Evolutionary conservation across 1,139 yeast species (phyloP), one percentile per base, ranked within the genome.

Genomic region (Geotrichum reessii): DNA sequence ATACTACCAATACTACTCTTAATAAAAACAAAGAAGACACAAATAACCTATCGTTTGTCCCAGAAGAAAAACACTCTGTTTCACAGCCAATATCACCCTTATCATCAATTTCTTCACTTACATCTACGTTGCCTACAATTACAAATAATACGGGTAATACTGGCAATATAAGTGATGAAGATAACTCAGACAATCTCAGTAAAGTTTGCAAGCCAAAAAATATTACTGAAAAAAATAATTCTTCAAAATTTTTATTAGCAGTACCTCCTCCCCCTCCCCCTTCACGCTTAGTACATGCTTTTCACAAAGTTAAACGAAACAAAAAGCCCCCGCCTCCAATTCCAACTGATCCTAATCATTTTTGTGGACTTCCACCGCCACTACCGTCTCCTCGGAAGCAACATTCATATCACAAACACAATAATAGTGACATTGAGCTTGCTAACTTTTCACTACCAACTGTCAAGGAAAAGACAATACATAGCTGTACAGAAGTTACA

Each of bases 21-120:
- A 27, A 14, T 46, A 12, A 22, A 8, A n/a, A 9, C 11, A 48
- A 22, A 24, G 14, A 19, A 22, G 19, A 19, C 3, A 19, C 19
- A 7, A 12, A 8, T 19, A 2, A 17, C 37, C n/a, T 24, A 7
- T 11, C 6, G 27, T 11, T 7, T 24, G n/a, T 17, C 17, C n/a
- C 28, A 27, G 22, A 48, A 27, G 28, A 27, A 14, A 27, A 5
- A n/a, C 7, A 27, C 25, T 7, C 48, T 47, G 40, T 37, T 21
- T 47, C 56, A 12, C 52, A 31, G 12, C 49, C 55, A 42, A 21
- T 28, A 6, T 21, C 55, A 42, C 51, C 51, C 4, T 1, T 27
- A 14, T 48, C 51, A 4, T 48, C 51, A 12, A 12, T 48, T 9
- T 6, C 51, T 11, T 48, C 51, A 22, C 40, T 24, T 24, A 22